These are phyloP conservation scores for Priceomyces haplophilus DNA, from an alignment of 805 yeast species.

Conservation along the genomic window DNA sequence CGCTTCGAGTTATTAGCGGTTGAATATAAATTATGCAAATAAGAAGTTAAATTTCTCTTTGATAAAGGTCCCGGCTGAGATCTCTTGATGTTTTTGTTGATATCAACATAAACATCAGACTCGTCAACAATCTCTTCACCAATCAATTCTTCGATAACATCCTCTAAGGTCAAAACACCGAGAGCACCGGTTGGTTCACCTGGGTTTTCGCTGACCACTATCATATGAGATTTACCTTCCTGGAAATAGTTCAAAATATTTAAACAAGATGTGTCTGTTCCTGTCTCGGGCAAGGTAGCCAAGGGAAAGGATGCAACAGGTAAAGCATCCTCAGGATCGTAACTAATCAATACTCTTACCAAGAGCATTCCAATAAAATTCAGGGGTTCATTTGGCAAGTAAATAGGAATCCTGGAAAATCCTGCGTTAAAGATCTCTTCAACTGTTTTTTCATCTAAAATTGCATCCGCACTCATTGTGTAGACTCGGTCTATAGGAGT, in stretches of 20 bases:
- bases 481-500: constrained; percentile 90
- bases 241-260: constrained; percentile 94
- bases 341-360: constrained; percentile 87
- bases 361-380: constrained; percentile 94
- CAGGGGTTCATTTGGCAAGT: constrained; percentile 80
- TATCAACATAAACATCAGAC: constrained; percentile 88
- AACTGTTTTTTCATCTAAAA: constrained; percentile 79
- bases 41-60: constrained; percentile 65
- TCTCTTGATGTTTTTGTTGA: constrained; percentile 81
- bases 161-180: constrained; percentile 92
- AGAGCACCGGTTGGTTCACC: constrained; percentile 81
- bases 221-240: constrained; percentile 98
- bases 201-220: constrained; percentile 81
- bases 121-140: constrained; percentile 98
- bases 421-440: constrained; percentile 92
- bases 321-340: constrained; percentile 93
- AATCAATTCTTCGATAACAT: constrained; percentile 95
- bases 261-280: constrained; percentile 85
- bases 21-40: constrained; percentile 60
- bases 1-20: constrained; percentile 18
- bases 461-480: constrained; percentile 79
- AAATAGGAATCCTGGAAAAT: constrained; percentile 91
- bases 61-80: constrained; percentile 72
- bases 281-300: constrained; percentile 94
- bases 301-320: constrained; percentile 92